phyloP scores from a whole-genome alignment of 352 stramenopile genomes.

The Globisporangium megalacanthum region DNA sequence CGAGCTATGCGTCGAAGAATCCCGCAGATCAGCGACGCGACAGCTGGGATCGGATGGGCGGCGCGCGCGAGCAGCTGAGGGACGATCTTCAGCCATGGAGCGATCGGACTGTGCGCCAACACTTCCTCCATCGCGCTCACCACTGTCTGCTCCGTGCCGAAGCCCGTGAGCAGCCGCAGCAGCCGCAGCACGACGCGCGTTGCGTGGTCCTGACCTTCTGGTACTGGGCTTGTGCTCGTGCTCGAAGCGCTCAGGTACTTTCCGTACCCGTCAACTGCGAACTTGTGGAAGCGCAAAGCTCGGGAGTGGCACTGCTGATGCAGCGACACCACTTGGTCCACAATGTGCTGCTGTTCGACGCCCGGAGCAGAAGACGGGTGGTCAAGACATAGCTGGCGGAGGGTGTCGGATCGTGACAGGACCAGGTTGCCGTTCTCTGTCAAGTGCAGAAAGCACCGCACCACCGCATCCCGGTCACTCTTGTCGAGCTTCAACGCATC shows the following conservation, averaged over 20 bases:
- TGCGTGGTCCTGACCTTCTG: constrained; percentile 20
- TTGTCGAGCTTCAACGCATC: constrained; percentile 29
- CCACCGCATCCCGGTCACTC: constrained; percentile 27
- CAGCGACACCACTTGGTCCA: constrained; percentile 29
- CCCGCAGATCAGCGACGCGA: constrained; percentile 44
- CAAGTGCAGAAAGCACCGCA: constrained; percentile 40
- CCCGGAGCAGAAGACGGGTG: neutral
- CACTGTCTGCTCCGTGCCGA: constrained; percentile 43
- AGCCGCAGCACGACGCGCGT: constrained; percentile 50
- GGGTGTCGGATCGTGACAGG: constrained; percentile 22
- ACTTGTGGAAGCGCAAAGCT: constrained; percentile 27
- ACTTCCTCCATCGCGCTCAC: constrained; percentile 31
- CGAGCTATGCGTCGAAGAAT: constrained; percentile 64
- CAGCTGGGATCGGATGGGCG: constrained; percentile 41
- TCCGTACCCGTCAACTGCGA: constrained; percentile 39
- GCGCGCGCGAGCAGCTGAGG: constrained; percentile 68
- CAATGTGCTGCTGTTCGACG: constrained; percentile 4
- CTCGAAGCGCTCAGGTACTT: constrained; percentile 6
- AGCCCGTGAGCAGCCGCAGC: constrained; percentile 59
- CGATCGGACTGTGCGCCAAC: constrained; percentile 43
- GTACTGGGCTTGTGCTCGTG: neutral
- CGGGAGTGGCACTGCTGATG: constrained; percentile 28
- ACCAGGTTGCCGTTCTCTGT: constrained; percentile 45
- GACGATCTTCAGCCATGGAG: constrained; percentile 59
- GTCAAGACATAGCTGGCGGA: constrained; percentile 32